These are phyloP conservation scores for Platanus orientalis DNA, from an alignment of 164 flowering plant genomes.

Conservation along the genomic window DNA sequence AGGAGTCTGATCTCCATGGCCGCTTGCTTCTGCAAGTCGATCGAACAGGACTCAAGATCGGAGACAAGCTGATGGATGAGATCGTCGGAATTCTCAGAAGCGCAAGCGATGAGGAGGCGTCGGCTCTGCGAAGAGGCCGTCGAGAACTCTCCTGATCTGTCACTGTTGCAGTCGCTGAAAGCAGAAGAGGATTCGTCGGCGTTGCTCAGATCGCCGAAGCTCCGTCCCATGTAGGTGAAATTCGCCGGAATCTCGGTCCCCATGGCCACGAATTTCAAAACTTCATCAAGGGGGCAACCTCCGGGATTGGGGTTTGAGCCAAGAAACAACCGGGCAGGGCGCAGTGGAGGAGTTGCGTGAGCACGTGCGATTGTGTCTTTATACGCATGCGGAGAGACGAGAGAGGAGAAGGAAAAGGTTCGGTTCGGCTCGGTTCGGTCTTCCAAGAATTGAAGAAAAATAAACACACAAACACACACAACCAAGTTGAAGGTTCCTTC, in stretches of 20 bases:
- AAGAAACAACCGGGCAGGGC: too few species aligned
- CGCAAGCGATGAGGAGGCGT: constrained; percentile 38
- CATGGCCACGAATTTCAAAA: constrained; percentile 14
- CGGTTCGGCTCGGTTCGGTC: neutral
- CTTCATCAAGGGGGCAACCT: neutral
- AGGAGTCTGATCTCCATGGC: constrained; percentile 70
- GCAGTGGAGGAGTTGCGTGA: too few species aligned
- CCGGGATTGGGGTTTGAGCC: neutral
- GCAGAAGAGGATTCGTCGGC: constrained; percentile 42
- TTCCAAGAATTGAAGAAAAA: too few species aligned
- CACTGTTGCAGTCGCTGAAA: constrained; percentile 81
- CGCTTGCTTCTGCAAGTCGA: constrained; percentile 61
- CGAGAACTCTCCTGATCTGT: constrained; percentile 69
- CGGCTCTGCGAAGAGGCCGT: constrained; percentile 44
- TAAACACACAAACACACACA: too few species aligned
- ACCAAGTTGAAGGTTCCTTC: too few species aligned
- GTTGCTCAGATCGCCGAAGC: constrained; percentile 28
- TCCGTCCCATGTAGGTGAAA: constrained; percentile 45
- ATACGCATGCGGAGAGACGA: too few species aligned
- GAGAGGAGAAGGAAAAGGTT: too few species aligned
- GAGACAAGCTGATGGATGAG: constrained; percentile 51
- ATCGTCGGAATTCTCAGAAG: constrained; percentile 56
- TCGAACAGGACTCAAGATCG: constrained; percentile 50
- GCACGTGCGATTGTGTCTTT: too few species aligned
- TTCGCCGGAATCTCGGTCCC: constrained; percentile 30